These are phyloP conservation scores for Hanseniaspora mollemarum DNA, from an alignment of 805 yeast species.

Conservation along the genomic window DNA sequence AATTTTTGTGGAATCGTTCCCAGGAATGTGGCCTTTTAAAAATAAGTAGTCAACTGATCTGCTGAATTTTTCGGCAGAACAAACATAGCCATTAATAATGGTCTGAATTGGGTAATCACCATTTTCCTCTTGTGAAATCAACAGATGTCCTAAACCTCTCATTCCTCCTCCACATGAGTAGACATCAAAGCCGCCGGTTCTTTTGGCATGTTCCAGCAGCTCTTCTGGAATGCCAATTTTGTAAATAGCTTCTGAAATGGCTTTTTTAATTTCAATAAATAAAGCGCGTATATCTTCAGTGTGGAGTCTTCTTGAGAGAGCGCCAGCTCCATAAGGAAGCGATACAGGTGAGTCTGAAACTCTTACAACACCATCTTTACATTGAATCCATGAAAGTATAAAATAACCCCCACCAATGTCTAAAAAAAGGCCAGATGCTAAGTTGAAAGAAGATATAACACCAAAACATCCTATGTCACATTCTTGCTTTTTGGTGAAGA, in stretches of 20 bases:
- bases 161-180: slow-evolving; percentile 68
- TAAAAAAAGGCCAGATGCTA: slow-evolving; percentile 55
- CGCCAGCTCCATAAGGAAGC: slow-evolving; percentile 66
- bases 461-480: slow-evolving; percentile 61
- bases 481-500: slow-evolving; percentile 52
- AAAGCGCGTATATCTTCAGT: slow-evolving; percentile 41
- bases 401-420: slow-evolving; percentile 66
- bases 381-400: slow-evolving; percentile 58
- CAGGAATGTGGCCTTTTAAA: slow-evolving; percentile 40
- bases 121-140: slow-evolving; percentile 40
- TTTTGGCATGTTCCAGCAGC: slow-evolving; percentile 39
- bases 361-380: slow-evolving; percentile 43
- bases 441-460: slow-evolving; percentile 60
- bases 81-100: slow-evolving; percentile 57
- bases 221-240: slow-evolving; percentile 43
- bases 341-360: slow-evolving; percentile 49
- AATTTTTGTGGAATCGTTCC: slow-evolving; percentile 34
- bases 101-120: slow-evolving; percentile 51
- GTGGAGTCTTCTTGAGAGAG: slow-evolving; percentile 44
- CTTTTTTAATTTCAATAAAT: slow-evolving; percentile 42
- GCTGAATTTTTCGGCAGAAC: slow-evolving; percentile 42
- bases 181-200: slow-evolving; percentile 49
- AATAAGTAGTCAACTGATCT: slow-evolving; percentile 42
- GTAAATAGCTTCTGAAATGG: slow-evolving; percentile 41
- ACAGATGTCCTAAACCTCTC: slow-evolving; percentile 54